A percentile compares a stretch with the other conserved stretches of the same genome.
phyloP scores from a whole-genome alignment of 2,329 filamentous ascomycete genomes.

The Calonectria montana region DNA sequence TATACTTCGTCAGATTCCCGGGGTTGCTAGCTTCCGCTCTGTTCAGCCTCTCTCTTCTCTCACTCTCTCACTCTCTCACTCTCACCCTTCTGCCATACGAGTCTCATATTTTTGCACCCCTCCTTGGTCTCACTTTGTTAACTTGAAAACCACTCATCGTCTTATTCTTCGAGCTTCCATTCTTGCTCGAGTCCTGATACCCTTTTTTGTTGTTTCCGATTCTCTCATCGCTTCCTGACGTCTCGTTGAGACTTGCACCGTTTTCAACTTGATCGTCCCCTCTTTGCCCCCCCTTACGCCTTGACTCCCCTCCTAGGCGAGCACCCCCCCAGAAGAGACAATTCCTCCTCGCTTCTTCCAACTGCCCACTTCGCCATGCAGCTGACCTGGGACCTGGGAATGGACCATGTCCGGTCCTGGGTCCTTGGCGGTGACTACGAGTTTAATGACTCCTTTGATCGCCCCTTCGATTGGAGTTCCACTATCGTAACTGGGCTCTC shows the following conservation, averaged over 20 bases:
- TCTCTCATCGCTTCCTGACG: not conserved
- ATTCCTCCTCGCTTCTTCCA: constrained; percentile 16
- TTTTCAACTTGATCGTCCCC: not conserved
- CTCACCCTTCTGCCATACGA: constrained; percentile 1
- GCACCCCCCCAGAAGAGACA: not conserved
- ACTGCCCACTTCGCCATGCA: constrained; percentile 35
- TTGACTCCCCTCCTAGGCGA: not conserved
- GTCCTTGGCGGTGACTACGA: constrained; percentile 40
- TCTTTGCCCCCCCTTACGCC: not conserved
- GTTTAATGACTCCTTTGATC: constrained; percentile 32
- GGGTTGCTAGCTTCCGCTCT: constrained; percentile 33
- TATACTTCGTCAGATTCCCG: constrained; percentile 34
- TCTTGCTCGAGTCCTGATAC: not conserved
- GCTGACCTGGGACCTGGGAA: constrained; percentile 42
- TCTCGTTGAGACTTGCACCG: not conserved
- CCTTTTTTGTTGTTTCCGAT: not conserved
- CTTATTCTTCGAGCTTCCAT: not conserved
- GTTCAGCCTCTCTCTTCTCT: constrained; percentile 32
- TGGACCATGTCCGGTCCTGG: constrained; percentile 45
- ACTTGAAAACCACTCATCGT: not conserved
- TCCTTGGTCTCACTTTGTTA: not conserved
- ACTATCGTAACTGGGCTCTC: constrained; percentile 41
- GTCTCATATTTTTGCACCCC: not conserved
- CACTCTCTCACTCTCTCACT: constrained; percentile 14
- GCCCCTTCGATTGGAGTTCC: constrained; percentile 39